Base-by-base conservation (phyloP, 2,329 filamentous ascomycete genomes). In the Tothia fuscella region DNA sequence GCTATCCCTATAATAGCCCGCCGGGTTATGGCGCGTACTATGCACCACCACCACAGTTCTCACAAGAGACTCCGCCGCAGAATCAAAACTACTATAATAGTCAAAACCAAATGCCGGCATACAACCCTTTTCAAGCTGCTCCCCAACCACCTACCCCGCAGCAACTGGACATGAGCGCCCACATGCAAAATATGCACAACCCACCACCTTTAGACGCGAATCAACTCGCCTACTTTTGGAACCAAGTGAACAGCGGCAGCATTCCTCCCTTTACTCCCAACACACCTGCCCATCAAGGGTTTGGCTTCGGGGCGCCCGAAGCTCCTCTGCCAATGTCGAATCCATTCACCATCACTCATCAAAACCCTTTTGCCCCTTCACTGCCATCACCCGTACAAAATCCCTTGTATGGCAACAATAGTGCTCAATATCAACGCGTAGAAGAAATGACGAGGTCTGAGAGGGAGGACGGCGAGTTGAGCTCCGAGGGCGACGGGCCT, bases 391-490 rank as follows among this genome's bases (percentile, higher is more conserved):
- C 39, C 25, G 26, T 14, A 17, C 39, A 41, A 24, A 31, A 28
- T 13, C 32, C 32, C n/a, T 22, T 29, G 13, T n/a, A 12, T 22
- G 30, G 14, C 34, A 20, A 28, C 48, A 45, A 25, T 41, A 38
- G 25, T 49, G 13, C 21, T 14, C 31, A 44, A 37, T 47, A 50
- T 25, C 52, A 60, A 20, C 55, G 55, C 37, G 34, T 58, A 9
- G 47, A 48, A 22, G 52, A 57, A 13, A 53, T 56, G 22, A 49
- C 57, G 37, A 56, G 66, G 34, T 57, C 58, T 42, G 68, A 72
- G 43, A 63, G 63, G 43, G 83, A 91, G 53, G 84, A 93, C 52
- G 83, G 82, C 13, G 85, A 93, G 56, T 57, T 91, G 22, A 82
- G 76, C 48, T 84, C 89, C 51, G 82, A 86, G 51, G 73, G 69